Evolutionary conservation across 768 basidiomycete species (phyloP).

Genomic region (Russula brevipes): DNA sequence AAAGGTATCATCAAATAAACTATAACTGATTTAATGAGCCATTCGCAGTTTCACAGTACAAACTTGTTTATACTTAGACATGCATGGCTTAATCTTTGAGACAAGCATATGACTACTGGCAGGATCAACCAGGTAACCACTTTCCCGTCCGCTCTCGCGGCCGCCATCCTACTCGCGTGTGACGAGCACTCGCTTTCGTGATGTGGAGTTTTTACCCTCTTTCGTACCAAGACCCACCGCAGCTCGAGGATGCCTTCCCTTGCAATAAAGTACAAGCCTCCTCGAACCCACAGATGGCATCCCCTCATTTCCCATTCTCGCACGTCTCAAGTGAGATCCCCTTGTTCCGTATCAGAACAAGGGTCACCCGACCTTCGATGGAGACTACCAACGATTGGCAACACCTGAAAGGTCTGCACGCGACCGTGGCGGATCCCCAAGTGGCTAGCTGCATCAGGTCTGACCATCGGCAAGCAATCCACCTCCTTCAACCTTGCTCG

Average conservation of each 20-base stretch:
- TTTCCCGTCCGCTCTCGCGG: conserved; percentile 44
- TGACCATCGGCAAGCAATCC: conserved; percentile 38
- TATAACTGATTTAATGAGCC: conserved; percentile 82
- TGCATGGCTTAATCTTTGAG: conserved; percentile 82
- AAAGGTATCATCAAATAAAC: conserved; percentile 73
- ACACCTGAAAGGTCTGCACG: background rate
- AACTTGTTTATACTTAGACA: conserved; percentile 58
- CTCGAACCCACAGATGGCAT: conserved; percentile 29
- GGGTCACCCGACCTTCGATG: conserved; percentile 32
- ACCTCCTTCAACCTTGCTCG: conserved; percentile 30
- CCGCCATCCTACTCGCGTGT: conserved; percentile 23
- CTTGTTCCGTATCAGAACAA: conserved; percentile 29
- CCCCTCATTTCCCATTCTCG: conserved; percentile 45
- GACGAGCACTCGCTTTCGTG: conserved; percentile 25
- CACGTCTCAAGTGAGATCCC: conserved; percentile 39
- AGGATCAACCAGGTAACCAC: conserved; percentile 82
- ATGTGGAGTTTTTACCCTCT: conserved; percentile 2
- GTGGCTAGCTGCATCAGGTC: conserved; percentile 32
- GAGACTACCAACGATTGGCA: conserved; percentile 1
- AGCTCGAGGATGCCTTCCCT: conserved; percentile 2
- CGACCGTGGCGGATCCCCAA: conserved; percentile 31
- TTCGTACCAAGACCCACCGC: background rate
- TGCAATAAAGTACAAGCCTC: conserved; percentile 14
- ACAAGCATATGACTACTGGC: conserved; percentile 83
- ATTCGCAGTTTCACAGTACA: conserved; percentile 76